phyloP scores from a whole-genome alignment of 106 monocot genomes.

The Vanilla planifolia region DNA sequence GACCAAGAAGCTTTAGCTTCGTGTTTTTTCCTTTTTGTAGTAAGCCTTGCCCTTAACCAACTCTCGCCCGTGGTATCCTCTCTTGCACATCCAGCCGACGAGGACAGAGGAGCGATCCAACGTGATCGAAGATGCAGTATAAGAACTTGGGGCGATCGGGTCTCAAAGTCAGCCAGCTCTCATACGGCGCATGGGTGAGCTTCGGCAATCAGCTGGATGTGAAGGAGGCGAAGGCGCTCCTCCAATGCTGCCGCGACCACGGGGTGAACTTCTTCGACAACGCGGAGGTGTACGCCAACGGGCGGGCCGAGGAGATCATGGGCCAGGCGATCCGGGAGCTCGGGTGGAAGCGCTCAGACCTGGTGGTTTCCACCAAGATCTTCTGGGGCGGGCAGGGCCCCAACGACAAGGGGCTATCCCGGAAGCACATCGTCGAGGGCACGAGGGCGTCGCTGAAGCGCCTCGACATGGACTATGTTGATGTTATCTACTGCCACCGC shows the following conservation, averaged over 20 bases:
- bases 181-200: constrained; percentile 90
- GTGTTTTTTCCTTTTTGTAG: too few species aligned
- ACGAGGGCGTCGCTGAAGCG: constrained; percentile 64
- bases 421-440: constrained; percentile 95
- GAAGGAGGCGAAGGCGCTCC: constrained; percentile 86
- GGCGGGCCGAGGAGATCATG: constrained; percentile 99
- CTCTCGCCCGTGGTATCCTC: too few species aligned
- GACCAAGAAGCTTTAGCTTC: too few species aligned
- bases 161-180: constrained; percentile 79
- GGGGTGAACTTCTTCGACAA: constrained; percentile 99
- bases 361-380: constrained; percentile 93
- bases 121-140: constrained; percentile 98
- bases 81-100: too few species aligned
- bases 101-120: too few species aligned
- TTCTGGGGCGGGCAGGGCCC: constrained; percentile 94
- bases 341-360: constrained; percentile 83
- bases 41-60: too few species aligned
- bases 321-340: constrained; percentile 95
- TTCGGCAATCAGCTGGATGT: constrained; percentile 98
- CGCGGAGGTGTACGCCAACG: constrained; percentile 96
- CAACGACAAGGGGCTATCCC: constrained; percentile 94
- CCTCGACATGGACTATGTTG: constrained; percentile 92
- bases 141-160: constrained; percentile 82
- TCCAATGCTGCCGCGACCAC: constrained; percentile 88
- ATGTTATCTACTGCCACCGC: constrained; percentile 83